Conservation (phyloP, 768 basidiomycete species). For the Saitozyma podzolica region DNA sequence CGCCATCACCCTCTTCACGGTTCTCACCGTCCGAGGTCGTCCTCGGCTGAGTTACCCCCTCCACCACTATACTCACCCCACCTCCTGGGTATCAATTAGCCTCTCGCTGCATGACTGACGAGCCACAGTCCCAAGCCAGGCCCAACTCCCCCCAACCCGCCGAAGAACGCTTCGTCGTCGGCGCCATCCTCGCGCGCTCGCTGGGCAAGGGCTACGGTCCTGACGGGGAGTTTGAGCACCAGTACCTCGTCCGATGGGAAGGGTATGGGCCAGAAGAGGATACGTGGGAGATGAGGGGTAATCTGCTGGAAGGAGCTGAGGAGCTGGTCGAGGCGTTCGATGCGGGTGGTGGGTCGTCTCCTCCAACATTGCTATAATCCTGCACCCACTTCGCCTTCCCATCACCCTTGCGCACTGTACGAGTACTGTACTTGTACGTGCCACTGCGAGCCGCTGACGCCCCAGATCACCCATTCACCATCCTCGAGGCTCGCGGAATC, state of each 20-base stretch:
- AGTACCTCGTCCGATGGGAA: slow-evolving; percentile 34
- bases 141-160: background rate
- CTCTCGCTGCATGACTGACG: too few species aligned
- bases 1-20: too few species aligned
- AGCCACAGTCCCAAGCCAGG: too few species aligned
- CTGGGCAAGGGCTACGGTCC: slow-evolving; percentile 3
- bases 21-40: too few species aligned
- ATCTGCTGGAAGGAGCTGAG: slow-evolving; percentile 16
- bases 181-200: slow-evolving; percentile 22
- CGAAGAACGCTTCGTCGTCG: slow-evolving; percentile 14
- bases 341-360: slow-evolving; percentile 15
- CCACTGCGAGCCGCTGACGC: background rate
- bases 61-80: too few species aligned
- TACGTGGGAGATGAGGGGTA: slow-evolving; percentile 27
- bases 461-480: slow-evolving; percentile 13
- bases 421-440: background rate
- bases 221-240: slow-evolving; percentile 18
- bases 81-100: too few species aligned
- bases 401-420: background rate
- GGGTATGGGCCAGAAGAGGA: slow-evolving; percentile 31
- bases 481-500: slow-evolving; percentile 2
- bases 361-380: background rate
- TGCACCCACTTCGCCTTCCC: background rate
- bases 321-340: slow-evolving; percentile 17
- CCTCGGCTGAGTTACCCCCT: too few species aligned